Base-by-base conservation (phyloP, 2,329 filamentous ascomycete species). In the Cercospora canescens region DNA sequence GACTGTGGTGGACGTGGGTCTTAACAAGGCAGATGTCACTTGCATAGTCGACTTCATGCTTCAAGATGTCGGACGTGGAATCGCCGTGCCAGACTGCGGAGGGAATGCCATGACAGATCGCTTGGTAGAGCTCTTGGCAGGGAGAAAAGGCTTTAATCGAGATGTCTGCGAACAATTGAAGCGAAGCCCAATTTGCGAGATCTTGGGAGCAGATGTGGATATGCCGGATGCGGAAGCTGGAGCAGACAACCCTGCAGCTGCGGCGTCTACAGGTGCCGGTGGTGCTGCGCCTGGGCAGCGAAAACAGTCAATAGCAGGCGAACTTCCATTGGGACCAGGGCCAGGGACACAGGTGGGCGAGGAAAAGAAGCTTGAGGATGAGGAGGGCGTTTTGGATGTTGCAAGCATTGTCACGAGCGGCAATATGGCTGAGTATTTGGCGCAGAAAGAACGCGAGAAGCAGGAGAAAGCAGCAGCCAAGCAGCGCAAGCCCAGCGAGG, bases 11-110 rank as follows among this genome's bases (percentile, higher is more conserved):
- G 95, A 99, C 77, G 91, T 99, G 66, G 95, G 95, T 11, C 92
- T 89, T 77, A 89, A 92, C 74, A 98, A 98, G 81, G 92, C 94
- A 26, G 94, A 99, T 74, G 87, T 99, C 21, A 96, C 93, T 0
- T 94, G 94, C 64, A 88, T 99, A 58, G 89, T 90, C 65, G 94
- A 98, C 68, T 94, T 91, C 73, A 81, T 88, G 54, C 86, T 96
- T 81, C 85, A 93, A 79, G 84, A 91, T 79, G 81, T 88, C 75
- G 85, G 88, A 76, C 79, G 87, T 84, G 80, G 90, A 76, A 78
- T 87, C 76, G 80, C 88, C 69, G 67, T 91, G 71, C 75, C 86
- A 60, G 81, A 89, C 14, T 95, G 92, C 67, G 95, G 95, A 70
- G 95, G 95, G 59, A 91, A 97, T 73, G 88, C 91, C 2, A 92